Evolutionary conservation across 2,329 filamentous ascomycete genomes (phyloP).

Genomic region (Diaporthe longicolla): DNA sequence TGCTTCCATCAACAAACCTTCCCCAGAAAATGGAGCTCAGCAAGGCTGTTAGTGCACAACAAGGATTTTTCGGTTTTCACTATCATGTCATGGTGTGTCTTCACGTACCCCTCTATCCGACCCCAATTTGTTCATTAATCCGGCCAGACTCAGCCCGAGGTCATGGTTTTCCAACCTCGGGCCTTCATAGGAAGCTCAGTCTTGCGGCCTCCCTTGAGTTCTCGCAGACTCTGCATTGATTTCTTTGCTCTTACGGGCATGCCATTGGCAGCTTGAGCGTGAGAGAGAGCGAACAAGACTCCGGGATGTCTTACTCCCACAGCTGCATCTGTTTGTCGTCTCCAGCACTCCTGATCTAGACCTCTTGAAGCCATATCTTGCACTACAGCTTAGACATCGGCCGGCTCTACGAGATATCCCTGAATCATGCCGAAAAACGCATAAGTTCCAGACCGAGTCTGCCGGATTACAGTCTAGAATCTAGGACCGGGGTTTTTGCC

Average conservation of each 20-base stretch:
- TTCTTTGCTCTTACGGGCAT: not conserved
- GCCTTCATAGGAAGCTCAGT: not conserved
- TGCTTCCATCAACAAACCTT: constrained; percentile 17
- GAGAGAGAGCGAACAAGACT: not conserved
- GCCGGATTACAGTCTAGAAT: not conserved
- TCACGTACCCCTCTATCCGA: constrained; percentile 8
- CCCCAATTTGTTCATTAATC: not conserved
- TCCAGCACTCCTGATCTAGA: not conserved
- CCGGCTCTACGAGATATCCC: not conserved
- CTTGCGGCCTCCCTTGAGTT: no score
- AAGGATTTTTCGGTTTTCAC: no score
- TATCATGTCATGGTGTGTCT: not conserved
- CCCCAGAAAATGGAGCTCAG: not conserved
- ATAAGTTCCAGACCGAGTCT: not conserved
- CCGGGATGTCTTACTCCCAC: not conserved
- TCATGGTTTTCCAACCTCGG: constrained; percentile 27
- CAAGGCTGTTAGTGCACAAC: constrained; percentile 18
- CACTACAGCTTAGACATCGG: not conserved
- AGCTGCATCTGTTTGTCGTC: not conserved
- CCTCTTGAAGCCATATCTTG: not conserved
- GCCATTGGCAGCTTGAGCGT: not conserved
- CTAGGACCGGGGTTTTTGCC: not conserved
- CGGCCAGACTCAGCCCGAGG: constrained; percentile 30
- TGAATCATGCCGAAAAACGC: not conserved
- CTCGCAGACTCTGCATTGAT: no score